phyloP scores from a whole-genome alignment of 331 rosid genomes.

The Malus hybrid region DNA sequence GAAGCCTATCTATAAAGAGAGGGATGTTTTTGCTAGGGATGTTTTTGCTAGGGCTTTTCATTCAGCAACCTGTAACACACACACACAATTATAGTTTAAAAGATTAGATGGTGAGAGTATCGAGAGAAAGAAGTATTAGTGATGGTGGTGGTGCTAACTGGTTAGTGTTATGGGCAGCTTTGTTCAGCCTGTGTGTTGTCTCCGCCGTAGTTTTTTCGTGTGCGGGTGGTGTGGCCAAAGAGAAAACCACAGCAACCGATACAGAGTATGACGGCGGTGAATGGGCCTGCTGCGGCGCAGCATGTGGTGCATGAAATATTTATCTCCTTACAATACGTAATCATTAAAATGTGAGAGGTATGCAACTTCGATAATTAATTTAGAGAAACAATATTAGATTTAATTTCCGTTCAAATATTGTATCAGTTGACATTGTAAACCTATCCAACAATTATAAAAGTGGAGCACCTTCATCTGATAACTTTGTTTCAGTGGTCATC shows the following conservation, averaged over 20 bases:
- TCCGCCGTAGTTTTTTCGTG: slow-evolving; percentile 53
- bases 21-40: background rate
- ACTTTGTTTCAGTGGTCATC: background rate
- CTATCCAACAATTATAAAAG: background rate
- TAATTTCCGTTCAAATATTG: background rate
- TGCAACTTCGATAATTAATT: background rate
- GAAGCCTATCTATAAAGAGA: background rate
- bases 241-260: slow-evolving; percentile 30
- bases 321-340: background rate
- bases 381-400: background rate
- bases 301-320: slow-evolving; percentile 47
- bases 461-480: background rate
- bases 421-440: background rate
- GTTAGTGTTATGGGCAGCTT: slow-evolving; percentile 24
- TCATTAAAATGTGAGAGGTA: background rate
- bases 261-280: slow-evolving; percentile 41
- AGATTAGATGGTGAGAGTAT: slow-evolving; percentile 41
- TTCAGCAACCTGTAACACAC: slow-evolving; percentile 8
- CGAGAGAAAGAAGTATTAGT: slow-evolving; percentile 19
- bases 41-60: slow-evolving; percentile 5
- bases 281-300: slow-evolving; percentile 60
- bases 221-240: slow-evolving; percentile 51
- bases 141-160: slow-evolving; percentile 14
- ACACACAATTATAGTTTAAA: background rate
- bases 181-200: slow-evolving; percentile 32